phyloP scores from a whole-genome alignment of 202 grass and related monocot genomes.

The Dendrocalamus latiflorus region DNA sequence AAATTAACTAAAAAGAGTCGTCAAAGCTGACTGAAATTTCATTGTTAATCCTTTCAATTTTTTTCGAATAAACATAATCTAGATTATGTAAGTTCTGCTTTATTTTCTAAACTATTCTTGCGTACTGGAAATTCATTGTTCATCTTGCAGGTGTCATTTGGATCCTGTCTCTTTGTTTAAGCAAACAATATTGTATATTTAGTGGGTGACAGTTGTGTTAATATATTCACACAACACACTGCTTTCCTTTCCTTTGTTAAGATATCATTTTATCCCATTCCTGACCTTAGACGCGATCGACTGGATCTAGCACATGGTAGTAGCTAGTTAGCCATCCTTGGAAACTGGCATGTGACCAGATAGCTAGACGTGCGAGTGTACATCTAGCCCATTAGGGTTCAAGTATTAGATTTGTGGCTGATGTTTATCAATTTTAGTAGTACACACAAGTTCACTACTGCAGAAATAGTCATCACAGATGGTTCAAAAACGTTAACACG shows the following conservation, averaged over 20 bases:
- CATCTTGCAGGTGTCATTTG: not conserved
- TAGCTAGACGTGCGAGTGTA: too few species aligned
- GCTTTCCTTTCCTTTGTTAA: not conserved
- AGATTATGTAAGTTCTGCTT: not conserved
- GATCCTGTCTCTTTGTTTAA: not conserved
- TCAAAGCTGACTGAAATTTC: not conserved
- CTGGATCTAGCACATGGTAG: not conserved
- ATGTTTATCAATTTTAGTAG: too few species aligned
- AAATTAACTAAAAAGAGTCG: not conserved
- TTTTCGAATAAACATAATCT: not conserved
- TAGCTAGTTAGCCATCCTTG: too few species aligned
- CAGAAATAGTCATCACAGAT: fast-evolving
- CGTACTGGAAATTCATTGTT: not conserved
- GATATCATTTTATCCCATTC: not conserved
- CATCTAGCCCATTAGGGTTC: too few species aligned
- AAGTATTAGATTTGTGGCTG: too few species aligned
- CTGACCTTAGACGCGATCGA: not conserved
- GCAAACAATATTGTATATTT: not conserved
- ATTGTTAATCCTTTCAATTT: not conserved
- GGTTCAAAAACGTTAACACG: too few species aligned
- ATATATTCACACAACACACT: not conserved
- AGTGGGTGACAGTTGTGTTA: not conserved
- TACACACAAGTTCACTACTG: too few species aligned
- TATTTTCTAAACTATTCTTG: not conserved
- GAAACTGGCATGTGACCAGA: too few species aligned